Conservation (phyloP, 495 filamentous ascomycete genomes). For the Daldinia vernicosa region DNA sequence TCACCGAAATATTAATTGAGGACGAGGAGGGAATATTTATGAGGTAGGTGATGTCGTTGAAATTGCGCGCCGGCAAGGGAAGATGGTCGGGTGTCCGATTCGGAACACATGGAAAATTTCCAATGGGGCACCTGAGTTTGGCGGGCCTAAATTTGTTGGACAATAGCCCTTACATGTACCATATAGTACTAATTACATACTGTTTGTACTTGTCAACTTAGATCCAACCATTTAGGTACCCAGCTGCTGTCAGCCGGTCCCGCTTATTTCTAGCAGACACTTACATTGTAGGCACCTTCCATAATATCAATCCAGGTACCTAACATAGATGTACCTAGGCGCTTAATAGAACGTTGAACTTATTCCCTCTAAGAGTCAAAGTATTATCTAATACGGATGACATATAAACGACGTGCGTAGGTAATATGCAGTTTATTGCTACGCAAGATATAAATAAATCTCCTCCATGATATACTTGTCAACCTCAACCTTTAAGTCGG, state of each 20-base stretch:
- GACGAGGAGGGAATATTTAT: conserved; percentile 9
- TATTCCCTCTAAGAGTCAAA: background rate
- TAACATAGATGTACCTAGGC: background rate
- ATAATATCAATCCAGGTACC: conserved; percentile 3
- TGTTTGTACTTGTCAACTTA: conserved; percentile 1
- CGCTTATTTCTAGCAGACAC: conserved; percentile 8
- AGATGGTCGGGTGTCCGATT: conserved; percentile 40
- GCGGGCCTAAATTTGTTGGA: conserved; percentile 42
- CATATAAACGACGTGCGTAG: background rate
- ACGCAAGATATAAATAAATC: background rate
- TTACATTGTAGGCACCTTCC: background rate
- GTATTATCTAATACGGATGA: background rate
- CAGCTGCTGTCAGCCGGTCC: conserved; percentile 16
- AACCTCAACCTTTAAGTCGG: background rate
- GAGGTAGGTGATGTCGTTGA: conserved; percentile 22
- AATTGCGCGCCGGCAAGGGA: conserved; percentile 36
- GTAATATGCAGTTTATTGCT: background rate
- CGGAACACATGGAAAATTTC: conserved; percentile 26
- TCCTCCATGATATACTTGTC: background rate
- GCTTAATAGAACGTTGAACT: background rate
- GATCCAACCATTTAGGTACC: conserved; percentile 5
- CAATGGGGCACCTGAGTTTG: conserved; percentile 30
- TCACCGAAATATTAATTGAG: conserved; percentile 24
- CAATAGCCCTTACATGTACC: background rate
- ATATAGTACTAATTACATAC: conserved; percentile 6